Evolutionary conservation across 2,329 filamentous ascomycete species (phyloP).

Genomic region (Phialophora tarda): DNA sequence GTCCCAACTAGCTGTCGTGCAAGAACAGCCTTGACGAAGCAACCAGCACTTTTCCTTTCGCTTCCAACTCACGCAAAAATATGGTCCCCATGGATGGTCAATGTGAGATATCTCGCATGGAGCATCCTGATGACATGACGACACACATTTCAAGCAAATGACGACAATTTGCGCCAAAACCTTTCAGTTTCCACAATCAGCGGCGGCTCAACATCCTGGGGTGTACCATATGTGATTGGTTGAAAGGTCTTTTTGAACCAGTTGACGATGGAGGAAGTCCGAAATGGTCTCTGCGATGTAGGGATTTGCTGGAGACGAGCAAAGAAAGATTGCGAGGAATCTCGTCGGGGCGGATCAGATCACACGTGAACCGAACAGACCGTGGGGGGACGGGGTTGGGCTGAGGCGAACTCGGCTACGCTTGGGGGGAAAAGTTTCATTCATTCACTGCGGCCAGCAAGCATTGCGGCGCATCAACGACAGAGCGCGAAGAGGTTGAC

Average conservation of each 20-base stretch:
- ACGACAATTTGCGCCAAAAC: slow-evolving; percentile 7
- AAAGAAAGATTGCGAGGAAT: slow-evolving; percentile 10
- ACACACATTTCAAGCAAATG: slow-evolving; percentile 23
- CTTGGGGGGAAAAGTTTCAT: slow-evolving; percentile 15
- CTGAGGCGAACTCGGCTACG: slow-evolving; percentile 10
- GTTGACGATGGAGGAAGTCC: slow-evolving; percentile 16
- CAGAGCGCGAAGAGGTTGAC: background rate
- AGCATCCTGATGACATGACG: slow-evolving; percentile 27
- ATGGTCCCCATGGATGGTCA: slow-evolving; percentile 19
- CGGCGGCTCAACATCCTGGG: slow-evolving; percentile 15
- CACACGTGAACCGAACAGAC: slow-evolving; percentile 2
- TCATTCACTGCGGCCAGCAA: slow-evolving; percentile 13
- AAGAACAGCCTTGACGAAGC: slow-evolving; percentile 12
- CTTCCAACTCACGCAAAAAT: slow-evolving; percentile 27
- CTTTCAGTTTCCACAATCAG: slow-evolving; percentile 17
- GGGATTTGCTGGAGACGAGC: slow-evolving; percentile 8
- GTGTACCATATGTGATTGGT: slow-evolving; percentile 25
- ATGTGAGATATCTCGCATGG: slow-evolving; percentile 8
- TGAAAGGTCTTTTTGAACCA: slow-evolving; percentile 21
- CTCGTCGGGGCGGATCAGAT: slow-evolving; percentile 14
- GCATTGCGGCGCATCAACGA: slow-evolving; percentile 1
- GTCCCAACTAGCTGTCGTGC: slow-evolving; percentile 66
- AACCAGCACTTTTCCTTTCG: slow-evolving; percentile 24
- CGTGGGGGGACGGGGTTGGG: background rate
- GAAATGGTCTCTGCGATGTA: slow-evolving; percentile 16